Percentiles rank a stretch among this genome's conserved stretches.
Conservation (phyloP, 2,329 filamentous ascomycete genomes). For the Sarocladium kiliense region DNA sequence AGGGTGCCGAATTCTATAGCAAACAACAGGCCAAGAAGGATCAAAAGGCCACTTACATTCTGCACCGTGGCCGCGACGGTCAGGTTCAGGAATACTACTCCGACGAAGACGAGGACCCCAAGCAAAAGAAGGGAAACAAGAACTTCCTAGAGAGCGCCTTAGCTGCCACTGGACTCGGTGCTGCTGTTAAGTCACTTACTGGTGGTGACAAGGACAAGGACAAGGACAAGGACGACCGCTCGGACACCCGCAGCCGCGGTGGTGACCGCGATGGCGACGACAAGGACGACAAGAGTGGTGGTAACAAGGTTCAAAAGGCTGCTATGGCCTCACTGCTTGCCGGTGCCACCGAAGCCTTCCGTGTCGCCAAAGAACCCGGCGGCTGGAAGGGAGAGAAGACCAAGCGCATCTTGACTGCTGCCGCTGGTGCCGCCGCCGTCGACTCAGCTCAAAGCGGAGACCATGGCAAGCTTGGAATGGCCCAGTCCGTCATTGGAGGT, state of each 20-base stretch:
- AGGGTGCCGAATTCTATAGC: slow-evolving; percentile 58
- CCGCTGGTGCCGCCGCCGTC: slow-evolving; percentile 78
- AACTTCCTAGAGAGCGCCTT: slow-evolving; percentile 60
- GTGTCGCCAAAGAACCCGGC: slow-evolving; percentile 81
- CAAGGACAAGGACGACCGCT: slow-evolving; percentile 33
- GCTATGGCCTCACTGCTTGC: slow-evolving; percentile 88
- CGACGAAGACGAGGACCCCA: slow-evolving; percentile 46
- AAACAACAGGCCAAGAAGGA: slow-evolving; percentile 55
- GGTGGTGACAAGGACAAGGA: slow-evolving; percentile 39
- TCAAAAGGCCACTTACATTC: slow-evolving; percentile 46
- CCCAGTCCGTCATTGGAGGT: slow-evolving; percentile 85
- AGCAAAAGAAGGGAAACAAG: slow-evolving; percentile 56
- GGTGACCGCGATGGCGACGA: slow-evolving; percentile 16
- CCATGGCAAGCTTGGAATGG: slow-evolving; percentile 76
- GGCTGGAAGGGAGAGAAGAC: slow-evolving; percentile 89
- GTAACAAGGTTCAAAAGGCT: slow-evolving; percentile 71
- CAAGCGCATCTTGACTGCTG: slow-evolving; percentile 85
- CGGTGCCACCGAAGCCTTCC: slow-evolving; percentile 87
- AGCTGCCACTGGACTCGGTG: slow-evolving; percentile 56
- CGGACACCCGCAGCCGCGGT: slow-evolving; percentile 43
- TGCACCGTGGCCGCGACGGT: slow-evolving; percentile 50
- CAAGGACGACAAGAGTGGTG: slow-evolving; percentile 33
- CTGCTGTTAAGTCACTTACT: slow-evolving; percentile 54
- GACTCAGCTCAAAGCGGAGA: slow-evolving; percentile 70
- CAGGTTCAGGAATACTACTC: slow-evolving; percentile 49